These are phyloP conservation scores for Scleroderma citrinum DNA, from an alignment of 768 basidiomycete genomes.

Conservation along the genomic window DNA sequence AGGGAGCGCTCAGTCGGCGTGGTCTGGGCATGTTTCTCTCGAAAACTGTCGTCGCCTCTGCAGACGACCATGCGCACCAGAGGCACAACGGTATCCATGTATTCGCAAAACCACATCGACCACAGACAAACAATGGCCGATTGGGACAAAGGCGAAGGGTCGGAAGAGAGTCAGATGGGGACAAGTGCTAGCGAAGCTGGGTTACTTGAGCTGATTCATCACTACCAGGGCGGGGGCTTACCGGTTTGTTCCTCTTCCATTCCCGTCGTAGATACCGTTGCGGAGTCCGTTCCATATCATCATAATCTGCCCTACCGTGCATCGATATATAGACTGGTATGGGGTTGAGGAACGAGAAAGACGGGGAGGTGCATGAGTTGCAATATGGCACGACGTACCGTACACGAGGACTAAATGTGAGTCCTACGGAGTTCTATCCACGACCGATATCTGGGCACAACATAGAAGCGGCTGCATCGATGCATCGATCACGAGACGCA, in stretches of 20 bases:
- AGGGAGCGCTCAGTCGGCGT: constrained; percentile 26
- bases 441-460: constrained; percentile 11
- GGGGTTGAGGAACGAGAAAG: constrained; percentile 1
- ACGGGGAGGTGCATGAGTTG: constrained; percentile 1
- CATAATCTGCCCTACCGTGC: constrained; percentile 9
- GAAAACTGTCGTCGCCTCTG: constrained; percentile 34
- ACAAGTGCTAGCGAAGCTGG: constrained; percentile 31
- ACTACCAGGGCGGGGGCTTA: constrained; percentile 16
- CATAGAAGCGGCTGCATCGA: constrained; percentile 12
- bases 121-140: constrained; percentile 42
- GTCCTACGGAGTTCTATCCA: constrained; percentile 21
- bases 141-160: constrained; percentile 36
- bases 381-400: constrained; percentile 7
- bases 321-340: constrained; percentile 7
- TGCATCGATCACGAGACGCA: constrained; percentile 19
- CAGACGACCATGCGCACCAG: constrained; percentile 46
- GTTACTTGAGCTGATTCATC: constrained; percentile 9
- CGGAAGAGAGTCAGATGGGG: constrained; percentile 42
- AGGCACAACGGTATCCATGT: constrained; percentile 44
- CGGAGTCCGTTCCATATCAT: constrained; percentile 19
- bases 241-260: constrained; percentile 39
- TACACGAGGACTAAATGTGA: constrained; percentile 28
- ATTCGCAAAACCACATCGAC: constrained; percentile 41
- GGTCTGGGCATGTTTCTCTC: constrained; percentile 34
- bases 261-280: constrained; percentile 34